Conservation (phyloP, 108 stramenopile species). For the Cyclotella kingstonii region DNA sequence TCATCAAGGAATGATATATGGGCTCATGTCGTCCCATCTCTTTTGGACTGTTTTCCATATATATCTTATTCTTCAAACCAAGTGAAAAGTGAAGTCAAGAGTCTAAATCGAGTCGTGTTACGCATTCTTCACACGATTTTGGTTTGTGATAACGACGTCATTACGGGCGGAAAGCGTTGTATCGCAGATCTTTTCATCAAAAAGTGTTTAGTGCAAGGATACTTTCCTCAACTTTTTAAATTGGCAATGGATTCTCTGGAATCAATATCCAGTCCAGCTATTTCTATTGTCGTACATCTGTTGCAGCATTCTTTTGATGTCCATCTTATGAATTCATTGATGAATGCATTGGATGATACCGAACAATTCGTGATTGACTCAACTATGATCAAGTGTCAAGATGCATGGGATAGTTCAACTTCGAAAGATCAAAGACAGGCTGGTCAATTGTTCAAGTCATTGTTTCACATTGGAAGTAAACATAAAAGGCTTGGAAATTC, state of each 20-base stretch:
- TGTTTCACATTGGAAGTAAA: slow-evolving; percentile 23
- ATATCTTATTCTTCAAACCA: slow-evolving; percentile 1
- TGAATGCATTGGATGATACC: too few species aligned
- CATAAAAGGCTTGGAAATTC: slow-evolving; percentile 17
- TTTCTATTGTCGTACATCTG: slow-evolving; percentile 17
- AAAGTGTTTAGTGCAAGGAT: slow-evolving; percentile 23
- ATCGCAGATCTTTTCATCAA: slow-evolving; percentile 8
- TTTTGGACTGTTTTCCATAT: slow-evolving; percentile 27
- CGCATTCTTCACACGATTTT: slow-evolving; percentile 23
- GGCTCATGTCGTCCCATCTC: slow-evolving; percentile 12
- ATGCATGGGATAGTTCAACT: too few species aligned
- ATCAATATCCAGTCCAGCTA: slow-evolving; percentile 15
- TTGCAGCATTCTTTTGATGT: not conserved
- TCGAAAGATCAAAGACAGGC: too few species aligned
- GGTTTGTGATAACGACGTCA: not conserved
- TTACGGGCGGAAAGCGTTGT: not conserved
- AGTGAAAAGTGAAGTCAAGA: slow-evolving; percentile 1
- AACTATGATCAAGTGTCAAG: too few species aligned
- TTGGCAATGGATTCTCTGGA: slow-evolving; percentile 24
- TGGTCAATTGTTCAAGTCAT: too few species aligned
- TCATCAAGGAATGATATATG: slow-evolving; percentile 11
- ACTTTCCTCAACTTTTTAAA: slow-evolving; percentile 28
- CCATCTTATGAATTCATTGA: too few species aligned
- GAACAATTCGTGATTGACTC: too few species aligned
- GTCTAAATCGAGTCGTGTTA: slow-evolving; percentile 19